Evolutionary conservation across 768 basidiomycete genomes (phyloP), one percentile per base, ranked within the genome.

Genomic region (Mycena venus): DNA sequence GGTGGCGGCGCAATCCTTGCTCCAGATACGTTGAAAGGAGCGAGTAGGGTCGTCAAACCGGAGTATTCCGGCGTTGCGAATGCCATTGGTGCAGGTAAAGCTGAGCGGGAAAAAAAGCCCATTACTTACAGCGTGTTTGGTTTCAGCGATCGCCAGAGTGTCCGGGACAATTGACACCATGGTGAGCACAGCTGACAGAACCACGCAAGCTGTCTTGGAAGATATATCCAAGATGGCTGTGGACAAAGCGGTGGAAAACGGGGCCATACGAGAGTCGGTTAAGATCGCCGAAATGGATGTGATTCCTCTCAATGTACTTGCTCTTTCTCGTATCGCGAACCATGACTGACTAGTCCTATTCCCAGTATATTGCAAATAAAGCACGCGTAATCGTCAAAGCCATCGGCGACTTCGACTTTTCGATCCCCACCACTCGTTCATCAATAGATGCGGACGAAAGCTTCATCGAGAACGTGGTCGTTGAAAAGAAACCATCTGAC

Each of bases 1-100:
- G 91, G 91, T 40, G 91, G 91, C 25, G 91, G 91, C 23, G 86
- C 89, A 0, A 86, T 91, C 76, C 81, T 91, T 19, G 84, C 88
- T 25, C 89, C 91, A 0, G 84, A 87, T 32, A 73, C 82, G 9
- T 83, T 92, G 3, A 82, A 78, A 19, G 91, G 91, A 19, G 86
- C 90, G 4, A 87, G 85, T 75, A 83, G 84, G 64, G 85, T 91
- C 21, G 84, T 89, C 66, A 83, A 86, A 17, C 89, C 88, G 32
- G 88, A 88, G 0, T 86, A 85, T 80, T 87, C 82, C 64, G 86
- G 86, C 47, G 87, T 90, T 49, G 90, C 91, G n/a, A 89, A 91
- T 47, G 89, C 90, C 6, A 86, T 90, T 3, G 89, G 90, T 23
- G 88, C 66, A 56, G 66, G 66, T 67, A 67, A 17, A 5, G 2